Evolutionary conservation across 768 basidiomycete genomes (phyloP), one percentile per base, ranked within the genome.

Genomic region (Porphyrellus cyaneotinctus): DNA sequence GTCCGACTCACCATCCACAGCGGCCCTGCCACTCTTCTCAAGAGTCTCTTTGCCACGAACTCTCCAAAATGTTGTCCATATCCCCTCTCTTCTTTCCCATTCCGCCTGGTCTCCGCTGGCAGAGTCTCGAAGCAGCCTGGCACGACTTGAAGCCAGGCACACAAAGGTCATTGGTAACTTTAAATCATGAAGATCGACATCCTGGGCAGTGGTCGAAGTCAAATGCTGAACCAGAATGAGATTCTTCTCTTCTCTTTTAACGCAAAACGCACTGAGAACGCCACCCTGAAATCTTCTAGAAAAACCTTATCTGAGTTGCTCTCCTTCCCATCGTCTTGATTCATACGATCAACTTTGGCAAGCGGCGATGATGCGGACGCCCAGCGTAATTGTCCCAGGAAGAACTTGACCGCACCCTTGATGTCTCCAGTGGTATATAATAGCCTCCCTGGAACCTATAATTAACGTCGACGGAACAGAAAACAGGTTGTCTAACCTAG

Each of bases 361-460:
- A 50, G 56, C 7, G 57, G 57, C 18, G 49, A 54, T 12, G 54
- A 60, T 39, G 57, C 48, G 37, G 62, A 60, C 3, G 79, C 73
- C 47, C 80, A 78, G 50, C 76, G 75, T 20, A 98, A 74, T 15
- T 95, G 73, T 1, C 80, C 77, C 18, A 95, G 66, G 66, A 97
- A 97, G 52, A 88, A 78, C 38, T 76, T 73, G 24, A 95, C 84
- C 9, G 95, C 93, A 8, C 78, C 81, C 42, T 77, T 75, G 24
- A 87, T 79, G 62, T 95, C 84, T 12, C 95, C 94, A n/a, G 88
- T 87, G 1, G 91, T 92, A 66, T 97, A 98, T 35, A 93, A 73
- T 55, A 98, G 71, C 36, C 95, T 78, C 31, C 91, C 95, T 91
- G 48, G 28, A 50, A 49, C 28, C 31, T 48, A 44, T 39, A n/a